Conservation (phyloP, 129 eudicot genomes). For the Calendula officinalis region DNA sequence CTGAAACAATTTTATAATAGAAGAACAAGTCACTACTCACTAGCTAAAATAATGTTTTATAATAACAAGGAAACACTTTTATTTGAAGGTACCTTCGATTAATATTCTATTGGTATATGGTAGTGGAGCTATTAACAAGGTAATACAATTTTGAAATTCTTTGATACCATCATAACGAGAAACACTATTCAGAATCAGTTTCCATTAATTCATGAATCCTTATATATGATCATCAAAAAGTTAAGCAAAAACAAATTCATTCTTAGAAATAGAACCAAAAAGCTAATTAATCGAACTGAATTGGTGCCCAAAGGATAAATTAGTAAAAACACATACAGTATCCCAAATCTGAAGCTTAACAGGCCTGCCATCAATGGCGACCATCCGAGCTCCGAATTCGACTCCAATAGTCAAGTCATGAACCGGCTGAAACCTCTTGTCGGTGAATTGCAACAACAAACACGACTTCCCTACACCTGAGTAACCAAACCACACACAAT, state of each 20-base stretch:
- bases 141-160: not conserved
- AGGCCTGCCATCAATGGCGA: conserved; percentile 57
- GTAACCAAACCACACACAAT: not conserved
- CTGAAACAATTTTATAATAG: no score
- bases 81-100: not conserved
- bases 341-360: conserved; percentile 97
- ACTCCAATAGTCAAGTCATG: conserved; percentile 89
- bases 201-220: conserved; percentile 2
- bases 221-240: not conserved
- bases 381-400: conserved; percentile 94
- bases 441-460: conserved; percentile 81
- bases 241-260: not conserved
- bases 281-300: no score
- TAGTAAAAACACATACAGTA: conserved; percentile 42
- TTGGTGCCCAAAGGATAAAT: not conserved
- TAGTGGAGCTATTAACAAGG: conserved; percentile 3
- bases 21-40: not conserved
- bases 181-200: conserved; percentile 1
- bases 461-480: conserved; percentile 91
- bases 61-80: conserved; percentile 7
- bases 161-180: conserved; percentile 5
- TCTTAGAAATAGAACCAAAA: not conserved
- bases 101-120: not conserved
- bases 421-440: conserved; percentile 92
- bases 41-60: not conserved